Conservation (phyloP, 1,139 yeast species). For the Suhomyces atakaporum region DNA sequence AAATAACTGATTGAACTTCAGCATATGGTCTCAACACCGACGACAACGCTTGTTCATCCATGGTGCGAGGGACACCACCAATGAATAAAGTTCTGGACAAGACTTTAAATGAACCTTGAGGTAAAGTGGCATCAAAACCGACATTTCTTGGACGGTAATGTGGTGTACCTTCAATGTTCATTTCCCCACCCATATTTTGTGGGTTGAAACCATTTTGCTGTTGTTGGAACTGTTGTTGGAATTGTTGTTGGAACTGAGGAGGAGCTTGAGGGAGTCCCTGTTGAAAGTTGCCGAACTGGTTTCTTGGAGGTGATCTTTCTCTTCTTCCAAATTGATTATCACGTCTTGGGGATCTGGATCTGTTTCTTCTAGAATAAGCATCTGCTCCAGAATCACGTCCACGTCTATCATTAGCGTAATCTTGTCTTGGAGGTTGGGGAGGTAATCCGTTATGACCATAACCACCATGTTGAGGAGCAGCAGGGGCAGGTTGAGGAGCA, state of each 20-base stretch:
- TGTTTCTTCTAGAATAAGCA: slow-evolving; percentile 48
- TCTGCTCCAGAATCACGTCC: slow-evolving; percentile 36
- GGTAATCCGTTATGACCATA: slow-evolving; percentile 9
- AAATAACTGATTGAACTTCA: slow-evolving; percentile 88
- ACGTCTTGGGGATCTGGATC: slow-evolving; percentile 58
- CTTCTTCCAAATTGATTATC: slow-evolving; percentile 22
- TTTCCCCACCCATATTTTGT: slow-evolving; percentile 49
- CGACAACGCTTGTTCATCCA: slow-evolving; percentile 74
- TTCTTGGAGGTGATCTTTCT: slow-evolving; percentile 38
- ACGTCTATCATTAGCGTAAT: slow-evolving; percentile 30
- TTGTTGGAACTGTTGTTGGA: slow-evolving; percentile 14
- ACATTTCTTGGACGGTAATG: slow-evolving; percentile 75
- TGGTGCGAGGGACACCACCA: slow-evolving; percentile 87
- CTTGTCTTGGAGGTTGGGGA: slow-evolving; percentile 18
- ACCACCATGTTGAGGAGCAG: slow-evolving; percentile 6
- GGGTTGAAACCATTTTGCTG: slow-evolving; percentile 7
- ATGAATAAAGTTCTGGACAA: slow-evolving; percentile 86
- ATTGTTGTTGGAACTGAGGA: slow-evolving; percentile 12
- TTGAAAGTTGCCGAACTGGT: slow-evolving; percentile 15
- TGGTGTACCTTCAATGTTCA: slow-evolving; percentile 66
- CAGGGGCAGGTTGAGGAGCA: slow-evolving; percentile 5
- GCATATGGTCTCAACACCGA: slow-evolving; percentile 79
- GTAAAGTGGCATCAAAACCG: slow-evolving; percentile 67
- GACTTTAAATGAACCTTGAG: slow-evolving; percentile 81
- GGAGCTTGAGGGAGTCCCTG: slow-evolving; percentile 14